phyloP scores from a whole-genome alignment of 2,329 filamentous ascomycete genomes.

The Sphaceloma murrayae region DNA sequence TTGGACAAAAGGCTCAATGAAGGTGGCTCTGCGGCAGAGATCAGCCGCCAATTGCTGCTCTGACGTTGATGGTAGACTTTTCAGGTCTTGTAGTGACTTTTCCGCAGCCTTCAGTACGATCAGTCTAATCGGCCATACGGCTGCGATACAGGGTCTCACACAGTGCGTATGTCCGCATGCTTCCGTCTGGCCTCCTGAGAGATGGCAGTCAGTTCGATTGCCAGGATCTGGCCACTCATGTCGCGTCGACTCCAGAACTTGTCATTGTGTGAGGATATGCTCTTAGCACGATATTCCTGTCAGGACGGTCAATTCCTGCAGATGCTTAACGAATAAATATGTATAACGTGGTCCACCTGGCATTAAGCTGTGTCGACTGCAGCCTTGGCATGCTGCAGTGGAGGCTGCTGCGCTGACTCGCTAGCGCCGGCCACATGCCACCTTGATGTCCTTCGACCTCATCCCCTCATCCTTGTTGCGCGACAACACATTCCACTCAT shows the following conservation, averaged over 20 bases:
- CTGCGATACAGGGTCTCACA: conserved; percentile 35
- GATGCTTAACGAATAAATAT: too few relatives aligned
- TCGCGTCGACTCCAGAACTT: not conserved
- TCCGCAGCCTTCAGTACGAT: conserved; percentile 55
- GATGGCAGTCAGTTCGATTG: conserved; percentile 78
- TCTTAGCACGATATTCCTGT: too few relatives aligned
- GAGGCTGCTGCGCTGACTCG: conserved; percentile 9
- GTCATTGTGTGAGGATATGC: too few relatives aligned
- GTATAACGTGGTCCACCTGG: too few relatives aligned
- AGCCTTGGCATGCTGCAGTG: conserved; percentile 4
- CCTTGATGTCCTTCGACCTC: conserved; percentile 5
- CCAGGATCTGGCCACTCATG: conserved; percentile 87
- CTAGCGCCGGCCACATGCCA: conserved; percentile 6
- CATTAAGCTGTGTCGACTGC: conserved; percentile 2
- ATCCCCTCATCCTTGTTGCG: not conserved
- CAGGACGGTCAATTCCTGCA: too few relatives aligned
- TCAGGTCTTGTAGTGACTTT: conserved; percentile 85
- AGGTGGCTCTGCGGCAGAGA: conserved; percentile 68
- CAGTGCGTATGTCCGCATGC: conserved; percentile 78
- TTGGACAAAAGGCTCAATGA: conserved; percentile 88
- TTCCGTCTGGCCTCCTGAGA: conserved; percentile 95
- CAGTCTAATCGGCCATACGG: conserved; percentile 1
- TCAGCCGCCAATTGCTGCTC: conserved; percentile 77
- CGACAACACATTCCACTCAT: too few relatives aligned
- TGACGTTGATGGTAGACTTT: conserved; percentile 60